A percentile compares a stretch with the other conserved stretches of the same genome.
Evolutionary conservation across 352 stramenopile species (phyloP).

Genomic region (Globisporangium recalcitrans): DNA sequence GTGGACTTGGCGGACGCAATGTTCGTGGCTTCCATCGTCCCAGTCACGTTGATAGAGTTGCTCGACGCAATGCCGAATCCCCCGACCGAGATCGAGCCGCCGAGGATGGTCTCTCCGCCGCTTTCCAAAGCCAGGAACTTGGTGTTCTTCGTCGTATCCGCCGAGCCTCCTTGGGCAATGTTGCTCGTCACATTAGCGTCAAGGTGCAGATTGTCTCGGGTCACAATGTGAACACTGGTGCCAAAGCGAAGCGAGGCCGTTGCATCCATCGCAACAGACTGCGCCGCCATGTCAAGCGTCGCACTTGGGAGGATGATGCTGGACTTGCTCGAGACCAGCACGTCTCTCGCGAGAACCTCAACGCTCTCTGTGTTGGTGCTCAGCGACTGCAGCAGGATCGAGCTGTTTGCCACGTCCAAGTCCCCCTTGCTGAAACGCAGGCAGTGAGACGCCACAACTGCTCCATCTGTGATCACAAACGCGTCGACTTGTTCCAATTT

Average conservation of each 20-base stretch:
- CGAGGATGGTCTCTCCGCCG: conserved; percentile 45
- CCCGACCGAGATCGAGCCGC: conserved; percentile 41
- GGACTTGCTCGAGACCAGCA: conserved; percentile 37
- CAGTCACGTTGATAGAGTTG: conserved; percentile 45
- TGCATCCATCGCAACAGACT: conserved; percentile 50
- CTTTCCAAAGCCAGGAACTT: conserved; percentile 51
- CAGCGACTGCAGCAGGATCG: conserved; percentile 37
- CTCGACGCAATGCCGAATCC: conserved; percentile 45
- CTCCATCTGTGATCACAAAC: conserved; percentile 42
- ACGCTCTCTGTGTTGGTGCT: not conserved
- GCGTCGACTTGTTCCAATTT: conserved; percentile 22
- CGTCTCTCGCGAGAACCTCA: conserved; percentile 28
- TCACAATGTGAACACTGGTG: conserved; percentile 35
- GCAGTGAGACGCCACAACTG: conserved; percentile 35
- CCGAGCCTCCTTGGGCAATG: conserved; percentile 7
- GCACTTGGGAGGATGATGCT: conserved; percentile 38
- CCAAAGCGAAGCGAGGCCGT: conserved; percentile 38
- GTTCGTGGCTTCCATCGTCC: conserved; percentile 38
- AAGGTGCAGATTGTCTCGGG: conserved; percentile 40
- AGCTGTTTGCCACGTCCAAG: conserved; percentile 42
- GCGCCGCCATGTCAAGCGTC: conserved; percentile 29
- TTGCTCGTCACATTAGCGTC: conserved; percentile 44
- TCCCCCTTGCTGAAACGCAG: conserved; percentile 33
- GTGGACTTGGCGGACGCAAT: conserved; percentile 34
- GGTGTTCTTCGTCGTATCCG: conserved; percentile 17